phyloP scores from a whole-genome alignment of 148 eudicot species.

The Camellia granthamiana region DNA sequence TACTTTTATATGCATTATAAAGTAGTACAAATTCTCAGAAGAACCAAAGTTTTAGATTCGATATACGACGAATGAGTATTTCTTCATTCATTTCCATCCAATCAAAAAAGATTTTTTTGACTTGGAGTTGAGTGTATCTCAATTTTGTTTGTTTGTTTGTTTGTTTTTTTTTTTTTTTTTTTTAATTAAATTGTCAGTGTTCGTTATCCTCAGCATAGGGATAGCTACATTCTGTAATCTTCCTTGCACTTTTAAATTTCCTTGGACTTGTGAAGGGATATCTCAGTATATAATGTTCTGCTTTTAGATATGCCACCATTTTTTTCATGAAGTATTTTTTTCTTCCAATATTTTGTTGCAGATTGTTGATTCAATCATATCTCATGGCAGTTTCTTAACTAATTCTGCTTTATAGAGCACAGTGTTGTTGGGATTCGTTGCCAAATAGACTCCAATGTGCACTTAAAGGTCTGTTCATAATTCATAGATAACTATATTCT shows the following conservation, averaged over 20 bases:
- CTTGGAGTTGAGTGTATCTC: too few species aligned
- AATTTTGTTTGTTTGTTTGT: too few species aligned
- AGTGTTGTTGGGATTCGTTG: slow-evolving; percentile 92
- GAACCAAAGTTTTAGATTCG: too few species aligned
- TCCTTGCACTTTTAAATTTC: too few species aligned
- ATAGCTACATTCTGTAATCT: too few species aligned
- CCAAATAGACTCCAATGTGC: slow-evolving; percentile 74
- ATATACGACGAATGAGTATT: too few species aligned
- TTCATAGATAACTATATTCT: background rate
- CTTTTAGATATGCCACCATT: background rate
- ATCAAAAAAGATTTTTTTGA: too few species aligned
- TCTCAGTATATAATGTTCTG: background rate
- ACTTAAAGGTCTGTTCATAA: slow-evolving; percentile 63
- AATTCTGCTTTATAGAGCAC: slow-evolving; percentile 65
- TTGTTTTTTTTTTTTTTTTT: background rate
- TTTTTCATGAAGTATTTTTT: background rate
- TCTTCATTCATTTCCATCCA: too few species aligned
- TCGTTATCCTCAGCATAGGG: too few species aligned
- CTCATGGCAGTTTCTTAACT: slow-evolving; percentile 88
- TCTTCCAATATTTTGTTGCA: slow-evolving; percentile 26
- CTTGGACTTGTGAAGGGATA: background rate
- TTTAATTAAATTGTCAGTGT: too few species aligned
- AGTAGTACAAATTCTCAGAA: too few species aligned
- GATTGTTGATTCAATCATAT: slow-evolving; percentile 88
- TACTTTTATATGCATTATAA: too few species aligned